These are phyloP conservation scores for Penicillium griseofulvum DNA, from an alignment of 2,329 filamentous ascomycete species.

Conservation along the genomic window DNA sequence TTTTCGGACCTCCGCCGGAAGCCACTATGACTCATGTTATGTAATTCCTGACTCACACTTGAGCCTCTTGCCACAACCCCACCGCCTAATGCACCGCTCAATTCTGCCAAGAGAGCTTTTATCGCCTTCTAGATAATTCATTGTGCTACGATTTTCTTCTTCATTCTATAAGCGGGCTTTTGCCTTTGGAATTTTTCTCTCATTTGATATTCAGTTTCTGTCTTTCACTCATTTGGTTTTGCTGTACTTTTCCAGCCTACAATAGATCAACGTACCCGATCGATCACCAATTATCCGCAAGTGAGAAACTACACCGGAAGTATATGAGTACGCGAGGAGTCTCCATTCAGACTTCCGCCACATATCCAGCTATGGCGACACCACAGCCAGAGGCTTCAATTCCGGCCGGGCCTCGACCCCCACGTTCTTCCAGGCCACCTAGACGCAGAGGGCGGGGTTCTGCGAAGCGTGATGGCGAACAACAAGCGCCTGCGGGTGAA, in stretches of 20 bases:
- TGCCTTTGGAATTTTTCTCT: neutral
- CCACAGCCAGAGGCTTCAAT: neutral
- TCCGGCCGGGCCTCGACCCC: constrained; percentile 1
- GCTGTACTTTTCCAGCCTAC: neutral
- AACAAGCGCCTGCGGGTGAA: constrained; percentile 15
- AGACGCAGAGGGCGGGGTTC: constrained; percentile 32
- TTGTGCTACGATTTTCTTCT: constrained; percentile 4
- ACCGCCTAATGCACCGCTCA: constrained; percentile 18
- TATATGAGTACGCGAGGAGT: constrained; percentile 1
- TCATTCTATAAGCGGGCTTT: neutral
- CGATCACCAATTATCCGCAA: neutral
- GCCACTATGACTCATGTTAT: constrained; percentile 10
- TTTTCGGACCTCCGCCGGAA: neutral
- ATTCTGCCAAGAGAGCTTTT: constrained; percentile 23
- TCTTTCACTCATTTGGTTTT: neutral
- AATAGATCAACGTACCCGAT: neutral
- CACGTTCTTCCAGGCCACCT: constrained; percentile 18
- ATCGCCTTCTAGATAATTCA: constrained; percentile 14
- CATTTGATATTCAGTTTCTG: neutral
- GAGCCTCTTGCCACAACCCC: neutral
- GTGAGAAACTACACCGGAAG: neutral
- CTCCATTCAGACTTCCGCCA: neutral
- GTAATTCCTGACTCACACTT: constrained; percentile 5
- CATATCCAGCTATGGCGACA: constrained; percentile 10
- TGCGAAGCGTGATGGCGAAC: constrained; percentile 24